Percentiles rank a stretch among this genome's conserved stretches.
Conservation (phyloP, 2,329 filamentous ascomycete genomes). For the Talaromyces rugulosus region DNA sequence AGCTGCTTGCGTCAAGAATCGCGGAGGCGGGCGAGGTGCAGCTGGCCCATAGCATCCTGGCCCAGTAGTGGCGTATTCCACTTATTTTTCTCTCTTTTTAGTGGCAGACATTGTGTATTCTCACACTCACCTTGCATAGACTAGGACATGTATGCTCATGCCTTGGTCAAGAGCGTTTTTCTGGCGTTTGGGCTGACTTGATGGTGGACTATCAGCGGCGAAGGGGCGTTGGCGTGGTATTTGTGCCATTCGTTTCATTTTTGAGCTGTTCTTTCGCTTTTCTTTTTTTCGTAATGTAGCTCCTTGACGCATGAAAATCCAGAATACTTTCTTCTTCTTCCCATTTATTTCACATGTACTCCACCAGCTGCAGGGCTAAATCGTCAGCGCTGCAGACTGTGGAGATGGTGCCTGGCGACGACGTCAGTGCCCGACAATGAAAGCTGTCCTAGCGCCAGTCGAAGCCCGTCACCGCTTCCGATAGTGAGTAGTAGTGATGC, state of each 20-base stretch:
- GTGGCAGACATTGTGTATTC: neutral
- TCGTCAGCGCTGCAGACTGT: neutral
- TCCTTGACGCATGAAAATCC: neutral
- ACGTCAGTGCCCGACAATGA: neutral
- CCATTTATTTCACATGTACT: neutral
- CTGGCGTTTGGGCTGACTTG: neutral
- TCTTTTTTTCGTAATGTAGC: constrained; percentile 4
- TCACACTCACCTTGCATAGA: neutral
- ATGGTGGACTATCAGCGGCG: neutral
- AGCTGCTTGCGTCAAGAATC: constrained; percentile 38
- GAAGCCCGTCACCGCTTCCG: neutral
- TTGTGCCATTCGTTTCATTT: neutral
- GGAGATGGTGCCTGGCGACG: constrained; percentile 1
- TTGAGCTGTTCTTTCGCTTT: constrained; percentile 1
- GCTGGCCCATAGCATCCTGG: constrained; percentile 37
- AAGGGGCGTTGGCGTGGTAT: constrained; percentile 11
- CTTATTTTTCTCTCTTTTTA: neutral
- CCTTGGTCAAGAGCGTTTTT: neutral
- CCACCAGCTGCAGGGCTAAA: neutral
- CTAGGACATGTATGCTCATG: neutral
- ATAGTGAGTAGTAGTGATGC: neutral
- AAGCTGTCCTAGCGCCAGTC: neutral
- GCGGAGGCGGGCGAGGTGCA: constrained; percentile 37
- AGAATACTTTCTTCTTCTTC: neutral
- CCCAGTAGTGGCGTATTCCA: constrained; percentile 15